Base-by-base conservation (phyloP, 2,329 filamentous ascomycete genomes). In the Colletotrichum tropicicola region DNA sequence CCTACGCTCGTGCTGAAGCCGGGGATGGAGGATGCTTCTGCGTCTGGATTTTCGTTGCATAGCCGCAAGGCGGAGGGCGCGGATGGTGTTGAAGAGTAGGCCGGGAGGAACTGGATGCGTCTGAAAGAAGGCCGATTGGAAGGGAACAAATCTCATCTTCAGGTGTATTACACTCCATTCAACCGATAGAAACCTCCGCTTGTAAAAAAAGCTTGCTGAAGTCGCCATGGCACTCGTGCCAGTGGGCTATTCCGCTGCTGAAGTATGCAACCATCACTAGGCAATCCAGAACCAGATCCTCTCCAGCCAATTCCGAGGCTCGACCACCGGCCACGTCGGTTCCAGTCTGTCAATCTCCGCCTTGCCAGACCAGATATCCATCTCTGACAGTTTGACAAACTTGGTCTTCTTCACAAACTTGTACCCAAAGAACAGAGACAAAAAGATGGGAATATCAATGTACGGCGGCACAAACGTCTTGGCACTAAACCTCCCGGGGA, bases 391-490 rank as follows among this genome's bases (percentile, higher is more conserved):
- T 49, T 72, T 72, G 4, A 80, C 76, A 41, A 79, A 70, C 64
- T 83, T 87, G 0, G 89, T 90, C 71, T 80, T 82, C 75, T 91
- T 89, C 56, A 87, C 70, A 8, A 91, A 39, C 75, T 94, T 93
- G 84, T 91, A 93, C 3, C 86, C 86, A 0, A 87, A 32, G 71
- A 87, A 92, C 2, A 93, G 75, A 2, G 84, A 68, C 0, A 88
- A 84, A 70, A 92, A 92, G 32, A 93, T 82, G 5, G 87, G 88
- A 32, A 93, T 86, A 78, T 91, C 91, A 65, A 90, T 87, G 71
- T 93, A 93, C 0, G 80, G 79, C 70, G 91, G 91, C 53, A 93
- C 77, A 73, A 93, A 94, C 2, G 76, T 75, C 70, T 75, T 78
- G 21, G 76, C 77, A 54, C 75, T 76, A 43, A 79, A 81, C 32